A percentile compares a stretch with the other conserved stretches of the same genome.
These are phyloP conservation scores for Scleroderma bovista DNA, from an alignment of 768 basidiomycete species.

Conservation along the genomic window DNA sequence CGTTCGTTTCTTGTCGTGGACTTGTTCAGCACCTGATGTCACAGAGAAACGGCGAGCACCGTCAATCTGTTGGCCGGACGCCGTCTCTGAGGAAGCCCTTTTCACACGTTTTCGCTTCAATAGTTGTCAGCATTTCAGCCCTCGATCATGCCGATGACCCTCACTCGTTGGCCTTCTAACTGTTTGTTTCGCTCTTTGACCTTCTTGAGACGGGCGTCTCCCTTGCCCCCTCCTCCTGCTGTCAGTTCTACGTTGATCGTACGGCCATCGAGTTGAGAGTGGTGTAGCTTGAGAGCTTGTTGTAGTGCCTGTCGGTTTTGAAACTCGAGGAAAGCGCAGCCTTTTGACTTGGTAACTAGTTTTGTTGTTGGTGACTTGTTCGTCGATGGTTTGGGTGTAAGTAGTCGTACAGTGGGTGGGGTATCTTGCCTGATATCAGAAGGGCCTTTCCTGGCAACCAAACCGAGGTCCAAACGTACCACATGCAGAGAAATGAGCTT, in stretches of 20 bases:
- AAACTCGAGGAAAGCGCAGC: constrained; percentile 95
- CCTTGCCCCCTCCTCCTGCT: constrained; percentile 90
- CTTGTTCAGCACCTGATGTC: constrained; percentile 62
- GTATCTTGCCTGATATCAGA: constrained; percentile 43
- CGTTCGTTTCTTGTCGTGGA: constrained; percentile 47
- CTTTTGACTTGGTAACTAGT: constrained; percentile 75
- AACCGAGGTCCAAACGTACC: constrained; percentile 39
- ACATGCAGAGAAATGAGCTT: constrained; percentile 67
- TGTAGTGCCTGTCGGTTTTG: constrained; percentile 68
- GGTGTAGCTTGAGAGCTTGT: constrained; percentile 84
- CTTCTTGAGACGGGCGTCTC: constrained; percentile 60
- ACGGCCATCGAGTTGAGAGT: constrained; percentile 77
- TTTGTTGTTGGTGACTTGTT: constrained; percentile 24
- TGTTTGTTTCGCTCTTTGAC: constrained; percentile 69
- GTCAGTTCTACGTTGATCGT: constrained; percentile 93
- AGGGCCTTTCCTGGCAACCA: neutral
- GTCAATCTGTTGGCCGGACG: too few species aligned
- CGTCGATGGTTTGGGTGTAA: constrained; percentile 60
- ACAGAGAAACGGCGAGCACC: constrained; percentile 64
- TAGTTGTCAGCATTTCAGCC: constrained; percentile 10
- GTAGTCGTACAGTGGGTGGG: constrained; percentile 70
- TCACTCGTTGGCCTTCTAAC: constrained; percentile 63
- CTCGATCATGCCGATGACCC: constrained; percentile 22
- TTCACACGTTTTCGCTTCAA: constrained; percentile 44
- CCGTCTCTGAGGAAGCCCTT: too few species aligned